These are phyloP conservation scores for Cladophialophora chaetospira DNA, from an alignment of 2,329 filamentous ascomycete genomes.

Conservation along the genomic window DNA sequence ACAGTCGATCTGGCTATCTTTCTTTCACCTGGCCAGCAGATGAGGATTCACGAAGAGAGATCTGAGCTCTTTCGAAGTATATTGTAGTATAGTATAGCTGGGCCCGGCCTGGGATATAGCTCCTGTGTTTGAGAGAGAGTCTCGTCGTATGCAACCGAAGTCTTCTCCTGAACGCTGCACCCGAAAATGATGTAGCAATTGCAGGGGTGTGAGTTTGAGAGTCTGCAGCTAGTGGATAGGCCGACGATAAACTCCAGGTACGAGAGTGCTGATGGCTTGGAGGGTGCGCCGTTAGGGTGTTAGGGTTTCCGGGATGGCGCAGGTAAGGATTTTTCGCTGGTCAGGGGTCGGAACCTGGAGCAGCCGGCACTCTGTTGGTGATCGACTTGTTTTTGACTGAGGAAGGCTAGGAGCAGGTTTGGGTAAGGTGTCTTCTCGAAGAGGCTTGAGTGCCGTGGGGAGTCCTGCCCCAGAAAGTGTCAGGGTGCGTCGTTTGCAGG, in stretches of 20 bases:
- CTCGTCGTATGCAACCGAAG: conserved; percentile 21
- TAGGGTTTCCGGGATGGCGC: conserved; percentile 23
- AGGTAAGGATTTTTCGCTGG: conserved; percentile 15
- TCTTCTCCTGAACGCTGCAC: conserved; percentile 28
- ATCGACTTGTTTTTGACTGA: conserved; percentile 5
- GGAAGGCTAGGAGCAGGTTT: conserved; percentile 1
- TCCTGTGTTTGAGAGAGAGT: conserved; percentile 31
- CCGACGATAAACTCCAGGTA: conserved; percentile 29
- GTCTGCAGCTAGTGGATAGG: conserved; percentile 29
- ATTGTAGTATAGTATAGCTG: conserved; percentile 14
- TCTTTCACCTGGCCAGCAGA: conserved; percentile 27
- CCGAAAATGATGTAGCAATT: conserved; percentile 27
- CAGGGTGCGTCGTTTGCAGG: conserved; percentile 6
- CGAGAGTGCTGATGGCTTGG: conserved; percentile 20
- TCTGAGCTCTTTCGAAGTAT: conserved; percentile 24
- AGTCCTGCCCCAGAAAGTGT: conserved; percentile 27
- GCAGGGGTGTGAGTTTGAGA: conserved; percentile 21
- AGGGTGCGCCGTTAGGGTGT: conserved; percentile 13
- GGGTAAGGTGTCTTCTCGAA: conserved; percentile 3
- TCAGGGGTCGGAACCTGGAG: conserved; percentile 23
- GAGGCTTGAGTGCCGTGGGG: conserved; percentile 25
- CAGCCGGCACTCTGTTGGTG: conserved; percentile 5
- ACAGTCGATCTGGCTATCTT: conserved; percentile 14
- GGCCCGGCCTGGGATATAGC: conserved; percentile 29
- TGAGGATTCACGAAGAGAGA: conserved; percentile 6